Conservation (phyloP, 345 rosid species). For the Linum lewisii region DNA sequence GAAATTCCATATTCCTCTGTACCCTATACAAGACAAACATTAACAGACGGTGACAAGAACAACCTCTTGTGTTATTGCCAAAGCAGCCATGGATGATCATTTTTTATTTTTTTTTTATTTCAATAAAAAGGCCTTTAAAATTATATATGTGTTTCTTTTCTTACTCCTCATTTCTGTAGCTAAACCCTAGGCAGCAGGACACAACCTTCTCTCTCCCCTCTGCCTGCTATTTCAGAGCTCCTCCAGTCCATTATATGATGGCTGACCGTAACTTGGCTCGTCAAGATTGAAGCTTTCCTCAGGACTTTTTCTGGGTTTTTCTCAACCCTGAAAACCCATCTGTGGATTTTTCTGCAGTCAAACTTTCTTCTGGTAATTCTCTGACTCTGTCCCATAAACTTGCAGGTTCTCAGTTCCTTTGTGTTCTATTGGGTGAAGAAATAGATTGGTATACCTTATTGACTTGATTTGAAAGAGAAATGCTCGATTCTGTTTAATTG, state of each 20-base stretch:
- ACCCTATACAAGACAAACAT: conserved; percentile 1
- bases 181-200: background rate
- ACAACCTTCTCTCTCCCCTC: background rate
- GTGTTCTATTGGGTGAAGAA: no score
- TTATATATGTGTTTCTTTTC: no score
- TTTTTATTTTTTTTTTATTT: no score
- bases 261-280: background rate
- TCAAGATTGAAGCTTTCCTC: background rate
- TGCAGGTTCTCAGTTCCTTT: background rate
- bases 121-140: background rate
- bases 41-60: background rate
- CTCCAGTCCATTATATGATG: background rate
- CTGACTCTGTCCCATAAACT: background rate
- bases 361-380: background rate
- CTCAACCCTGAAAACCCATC: background rate
- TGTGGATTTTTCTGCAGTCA: background rate
- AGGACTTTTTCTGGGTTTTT: background rate
- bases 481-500: no score
- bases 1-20: background rate
- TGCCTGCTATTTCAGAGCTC: background rate
- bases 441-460: no score
- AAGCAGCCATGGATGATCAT: background rate
- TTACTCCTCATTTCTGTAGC: background rate
- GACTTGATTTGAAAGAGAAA: no score
- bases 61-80: background rate